A percentile compares a stretch with the other conserved stretches of the same genome.
phyloP scores from a whole-genome alignment of 2,329 filamentous ascomycete species.

The Boeremia exigua region DNA sequence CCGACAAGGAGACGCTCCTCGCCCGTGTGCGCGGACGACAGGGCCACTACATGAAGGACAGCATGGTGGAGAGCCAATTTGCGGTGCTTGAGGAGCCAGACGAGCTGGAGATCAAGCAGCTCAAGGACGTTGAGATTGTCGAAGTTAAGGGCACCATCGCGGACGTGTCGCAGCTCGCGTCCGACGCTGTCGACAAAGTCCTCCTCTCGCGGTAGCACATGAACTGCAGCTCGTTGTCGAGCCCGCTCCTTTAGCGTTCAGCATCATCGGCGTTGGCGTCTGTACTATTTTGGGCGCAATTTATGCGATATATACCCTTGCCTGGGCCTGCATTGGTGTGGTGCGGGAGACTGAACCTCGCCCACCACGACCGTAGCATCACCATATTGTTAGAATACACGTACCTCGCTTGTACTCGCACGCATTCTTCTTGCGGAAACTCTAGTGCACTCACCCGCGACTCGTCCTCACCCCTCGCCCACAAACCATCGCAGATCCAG shows the following conservation, averaged over 20 bases:
- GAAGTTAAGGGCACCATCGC: slow-evolving; percentile 52
- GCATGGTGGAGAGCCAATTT: slow-evolving; percentile 95
- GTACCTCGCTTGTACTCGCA: too few species aligned
- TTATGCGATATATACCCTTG: slow-evolving; percentile 10
- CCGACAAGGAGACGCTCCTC: slow-evolving; percentile 75
- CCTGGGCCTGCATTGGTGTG: slow-evolving; percentile 1
- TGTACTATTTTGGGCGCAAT: slow-evolving; percentile 15
- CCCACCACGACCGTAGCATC: neutral
- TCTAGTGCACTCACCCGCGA: too few species aligned
- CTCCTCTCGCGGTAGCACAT: slow-evolving; percentile 14
- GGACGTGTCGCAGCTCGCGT: slow-evolving; percentile 51
- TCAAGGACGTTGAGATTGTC: slow-evolving; percentile 54
- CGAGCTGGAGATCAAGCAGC: slow-evolving; percentile 63
- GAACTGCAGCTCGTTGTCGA: neutral
- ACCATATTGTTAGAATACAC: too few species aligned
- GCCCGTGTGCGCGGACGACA: slow-evolving; percentile 75
- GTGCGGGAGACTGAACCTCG: neutral
- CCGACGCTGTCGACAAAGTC: slow-evolving; percentile 47
- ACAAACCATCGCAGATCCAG: neutral
- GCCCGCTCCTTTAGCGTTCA: slow-evolving; percentile 14
- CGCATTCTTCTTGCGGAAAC: too few species aligned
- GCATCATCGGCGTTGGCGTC: slow-evolving; percentile 15
- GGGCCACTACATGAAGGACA: slow-evolving; percentile 93
- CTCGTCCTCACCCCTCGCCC: too few species aligned
- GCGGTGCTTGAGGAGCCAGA: slow-evolving; percentile 83